Conservation (phyloP, 495 filamentous ascomycete genomes). For the Cenococcum geophilum region DNA sequence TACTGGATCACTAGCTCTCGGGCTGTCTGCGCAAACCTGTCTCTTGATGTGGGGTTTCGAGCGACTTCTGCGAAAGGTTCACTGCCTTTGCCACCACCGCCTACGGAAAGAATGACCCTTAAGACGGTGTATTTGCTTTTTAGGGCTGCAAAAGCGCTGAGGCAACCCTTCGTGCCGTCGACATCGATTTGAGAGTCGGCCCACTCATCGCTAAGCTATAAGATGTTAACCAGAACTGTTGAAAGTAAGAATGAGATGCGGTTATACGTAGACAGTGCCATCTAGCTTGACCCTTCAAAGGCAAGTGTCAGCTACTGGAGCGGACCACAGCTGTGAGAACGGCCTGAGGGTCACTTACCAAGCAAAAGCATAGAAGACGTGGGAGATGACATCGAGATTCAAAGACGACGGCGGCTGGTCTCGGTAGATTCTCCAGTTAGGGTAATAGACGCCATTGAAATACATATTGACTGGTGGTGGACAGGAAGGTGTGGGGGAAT, state of each 20-base stretch:
- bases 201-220: slow-evolving; percentile 78
- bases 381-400: slow-evolving; percentile 61
- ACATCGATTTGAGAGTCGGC: slow-evolving; percentile 75
- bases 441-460: slow-evolving; percentile 83
- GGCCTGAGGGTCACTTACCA: slow-evolving; percentile 40
- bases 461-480: slow-evolving; percentile 40
- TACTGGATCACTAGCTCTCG: slow-evolving; percentile 65
- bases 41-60: slow-evolving; percentile 50
- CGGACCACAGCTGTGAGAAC: slow-evolving; percentile 6
- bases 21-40: slow-evolving; percentile 69
- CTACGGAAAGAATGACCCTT: slow-evolving; percentile 78
- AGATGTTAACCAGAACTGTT: slow-evolving; percentile 9
- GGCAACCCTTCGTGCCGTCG: slow-evolving; percentile 68
- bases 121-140: slow-evolving; percentile 72
- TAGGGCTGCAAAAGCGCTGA: slow-evolving; percentile 67
- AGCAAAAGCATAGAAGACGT: slow-evolving; percentile 88
- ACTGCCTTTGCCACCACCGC: slow-evolving; percentile 71
- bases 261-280: slow-evolving; percentile 68
- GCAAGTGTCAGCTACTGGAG: slow-evolving; percentile 9
- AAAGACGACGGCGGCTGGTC: slow-evolving; percentile 72
- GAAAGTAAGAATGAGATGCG: background rate
- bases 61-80: slow-evolving; percentile 73
- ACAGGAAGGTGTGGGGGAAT: slow-evolving; percentile 6
- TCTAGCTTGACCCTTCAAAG: slow-evolving; percentile 60
- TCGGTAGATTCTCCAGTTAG: slow-evolving; percentile 74